phyloP scores from a whole-genome alignment of 2,329 filamentous ascomycete species.

The Colletotrichum filicis region DNA sequence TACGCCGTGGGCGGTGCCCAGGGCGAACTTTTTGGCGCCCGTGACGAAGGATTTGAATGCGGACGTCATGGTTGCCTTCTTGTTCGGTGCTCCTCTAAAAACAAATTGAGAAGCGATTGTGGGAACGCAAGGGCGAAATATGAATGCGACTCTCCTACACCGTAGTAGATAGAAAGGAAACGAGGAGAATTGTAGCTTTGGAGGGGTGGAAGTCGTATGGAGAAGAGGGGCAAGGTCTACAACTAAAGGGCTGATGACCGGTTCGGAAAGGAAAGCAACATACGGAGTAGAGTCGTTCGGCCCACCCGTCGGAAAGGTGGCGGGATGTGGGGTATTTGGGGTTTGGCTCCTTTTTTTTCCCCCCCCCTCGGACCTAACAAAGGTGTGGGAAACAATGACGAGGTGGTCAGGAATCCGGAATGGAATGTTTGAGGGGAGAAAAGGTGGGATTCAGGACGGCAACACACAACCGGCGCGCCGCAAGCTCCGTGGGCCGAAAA shows the following conservation, averaged over 20 bases:
- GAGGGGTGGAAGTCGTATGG: not conserved
- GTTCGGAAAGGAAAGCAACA: not conserved
- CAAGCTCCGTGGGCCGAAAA: not conserved
- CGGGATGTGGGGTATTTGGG: constrained; percentile 30
- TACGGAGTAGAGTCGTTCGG: not conserved
- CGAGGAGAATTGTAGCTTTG: not conserved
- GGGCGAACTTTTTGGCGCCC: constrained; percentile 48
- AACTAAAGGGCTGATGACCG: not conserved
- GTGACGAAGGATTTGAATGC: constrained; percentile 54
- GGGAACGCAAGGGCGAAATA: not conserved
- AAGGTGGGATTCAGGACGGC: not conserved
- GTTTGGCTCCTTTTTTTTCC: not conserved
- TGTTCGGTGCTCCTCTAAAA: constrained; percentile 39
- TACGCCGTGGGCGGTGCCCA: constrained; percentile 40
- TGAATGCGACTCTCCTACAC: not conserved
- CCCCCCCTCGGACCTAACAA: not conserved
- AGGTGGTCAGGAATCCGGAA: not conserved
- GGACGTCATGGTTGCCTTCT: constrained; percentile 49
- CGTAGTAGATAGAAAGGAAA: not conserved
- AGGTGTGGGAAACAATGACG: not conserved
- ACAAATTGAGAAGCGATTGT: not conserved
- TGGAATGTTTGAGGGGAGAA: not conserved
- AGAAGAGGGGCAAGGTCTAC: not conserved
- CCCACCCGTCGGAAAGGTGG: constrained; percentile 25
- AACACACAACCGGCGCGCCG: not conserved